These are phyloP conservation scores for Trichophyton schoenleinii DNA, from an alignment of 2,329 filamentous ascomycete species.

Conservation along the genomic window DNA sequence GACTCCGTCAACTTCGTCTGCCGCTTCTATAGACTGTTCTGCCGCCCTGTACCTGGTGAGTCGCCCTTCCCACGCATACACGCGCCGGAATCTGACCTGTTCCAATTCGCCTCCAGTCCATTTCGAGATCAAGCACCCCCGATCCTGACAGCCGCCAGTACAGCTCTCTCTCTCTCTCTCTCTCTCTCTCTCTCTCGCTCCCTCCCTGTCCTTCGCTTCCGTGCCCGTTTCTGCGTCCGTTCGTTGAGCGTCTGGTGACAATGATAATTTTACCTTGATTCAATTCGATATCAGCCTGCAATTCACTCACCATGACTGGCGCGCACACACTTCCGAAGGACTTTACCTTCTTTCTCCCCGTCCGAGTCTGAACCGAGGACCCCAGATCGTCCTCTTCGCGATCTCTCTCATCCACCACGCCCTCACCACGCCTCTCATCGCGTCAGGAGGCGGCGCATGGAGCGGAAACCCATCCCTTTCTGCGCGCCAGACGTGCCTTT, in stretches of 20 bases:
- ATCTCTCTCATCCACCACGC: constrained; percentile 32
- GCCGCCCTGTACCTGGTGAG: background rate
- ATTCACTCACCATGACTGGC: background rate
- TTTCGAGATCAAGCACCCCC: background rate
- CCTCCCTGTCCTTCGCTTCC: background rate
- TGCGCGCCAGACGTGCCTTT: constrained; percentile 28
- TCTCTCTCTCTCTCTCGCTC: background rate
- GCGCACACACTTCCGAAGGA: constrained; percentile 36
- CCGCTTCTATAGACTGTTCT: too few relatives aligned
- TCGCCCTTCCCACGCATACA: background rate
- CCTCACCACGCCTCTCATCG: constrained; percentile 34
- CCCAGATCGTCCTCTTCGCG: constrained; percentile 29
- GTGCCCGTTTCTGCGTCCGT: background rate
- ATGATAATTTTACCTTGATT: background rate
- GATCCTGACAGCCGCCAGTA: background rate
- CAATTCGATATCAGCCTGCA: background rate
- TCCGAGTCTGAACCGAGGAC: constrained; percentile 26
- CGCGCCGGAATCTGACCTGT: constrained; percentile 1
- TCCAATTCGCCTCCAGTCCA: background rate
- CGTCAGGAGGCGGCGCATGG: constrained; percentile 29
- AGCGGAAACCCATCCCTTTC: constrained; percentile 24
- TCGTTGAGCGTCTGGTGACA: background rate
- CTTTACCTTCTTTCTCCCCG: constrained; percentile 31
- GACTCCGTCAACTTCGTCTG: too few relatives aligned
- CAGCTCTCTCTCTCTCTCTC: background rate